Percentiles rank a stretch among this genome's conserved stretches.
Evolutionary conservation across 2,329 filamentous ascomycete genomes (phyloP).

Genomic region (Cercospora sp.): DNA sequence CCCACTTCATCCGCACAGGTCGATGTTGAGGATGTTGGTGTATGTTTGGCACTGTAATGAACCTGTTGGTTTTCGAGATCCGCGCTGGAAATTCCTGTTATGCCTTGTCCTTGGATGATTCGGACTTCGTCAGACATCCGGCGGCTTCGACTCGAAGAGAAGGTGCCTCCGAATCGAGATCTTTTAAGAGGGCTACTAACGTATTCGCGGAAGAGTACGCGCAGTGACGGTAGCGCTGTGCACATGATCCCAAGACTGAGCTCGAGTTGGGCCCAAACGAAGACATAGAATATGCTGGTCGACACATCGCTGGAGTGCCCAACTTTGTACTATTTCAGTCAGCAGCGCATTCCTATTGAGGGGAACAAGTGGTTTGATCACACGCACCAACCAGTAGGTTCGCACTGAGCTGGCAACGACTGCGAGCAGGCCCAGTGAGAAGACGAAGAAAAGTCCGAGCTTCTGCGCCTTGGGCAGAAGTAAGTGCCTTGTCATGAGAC

Average conservation of each 20-base stretch:
- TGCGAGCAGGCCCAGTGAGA: slow-evolving; percentile 34
- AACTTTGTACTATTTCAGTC: slow-evolving; percentile 19
- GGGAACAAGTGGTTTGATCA: background rate
- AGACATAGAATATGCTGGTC: slow-evolving; percentile 43
- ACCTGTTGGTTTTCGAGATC: slow-evolving; percentile 2
- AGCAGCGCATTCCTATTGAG: background rate
- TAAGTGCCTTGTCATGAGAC: slow-evolving; percentile 49
- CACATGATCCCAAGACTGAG: slow-evolving; percentile 46
- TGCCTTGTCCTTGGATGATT: slow-evolving; percentile 6
- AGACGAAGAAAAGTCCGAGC: slow-evolving; percentile 47
- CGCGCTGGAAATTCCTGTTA: slow-evolving; percentile 7
- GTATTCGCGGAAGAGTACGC: slow-evolving; percentile 47
- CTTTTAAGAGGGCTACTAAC: slow-evolving; percentile 30
- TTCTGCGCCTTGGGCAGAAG: slow-evolving; percentile 47
- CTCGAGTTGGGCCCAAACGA: slow-evolving; percentile 46
- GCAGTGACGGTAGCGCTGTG: slow-evolving; percentile 46
- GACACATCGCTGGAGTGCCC: slow-evolving; percentile 43
- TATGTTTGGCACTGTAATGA: slow-evolving; percentile 10
- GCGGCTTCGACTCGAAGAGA: slow-evolving; percentile 11
- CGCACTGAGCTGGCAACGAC: slow-evolving; percentile 37
- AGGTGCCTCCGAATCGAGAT: slow-evolving; percentile 18
- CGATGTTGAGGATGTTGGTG: slow-evolving; percentile 3
- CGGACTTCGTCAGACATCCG: slow-evolving; percentile 19
- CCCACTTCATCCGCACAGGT: background rate
- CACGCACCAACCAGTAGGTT: slow-evolving; percentile 38